A percentile compares a stretch with the other conserved stretches of the same genome.
Evolutionary conservation across 2,329 filamentous ascomycete genomes (phyloP).

Genomic region (Hypoxylon sp.): DNA sequence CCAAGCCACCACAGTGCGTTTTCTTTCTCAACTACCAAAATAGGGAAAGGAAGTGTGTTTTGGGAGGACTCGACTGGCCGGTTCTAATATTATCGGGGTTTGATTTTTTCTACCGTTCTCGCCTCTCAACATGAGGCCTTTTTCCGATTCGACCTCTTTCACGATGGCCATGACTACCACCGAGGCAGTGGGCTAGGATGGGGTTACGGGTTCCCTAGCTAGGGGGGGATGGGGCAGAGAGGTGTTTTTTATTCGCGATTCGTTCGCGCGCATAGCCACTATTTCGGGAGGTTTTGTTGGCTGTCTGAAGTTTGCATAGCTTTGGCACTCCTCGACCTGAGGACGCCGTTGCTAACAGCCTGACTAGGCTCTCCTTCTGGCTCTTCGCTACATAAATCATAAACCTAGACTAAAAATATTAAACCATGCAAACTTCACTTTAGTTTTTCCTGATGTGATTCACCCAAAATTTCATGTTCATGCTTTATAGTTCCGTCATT

Average conservation of each 20-base stretch:
- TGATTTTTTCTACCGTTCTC: conserved; percentile 35
- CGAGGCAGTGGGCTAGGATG: conserved; percentile 29
- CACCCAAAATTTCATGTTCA: too few species aligned
- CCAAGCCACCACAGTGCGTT: too few species aligned
- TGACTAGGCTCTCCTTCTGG: conserved; percentile 15
- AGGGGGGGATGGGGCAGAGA: conserved; percentile 20
- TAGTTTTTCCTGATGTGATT: neutral
- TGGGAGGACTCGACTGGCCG: conserved; percentile 6
- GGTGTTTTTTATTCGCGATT: conserved; percentile 6
- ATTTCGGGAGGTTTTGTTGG: conserved; percentile 15
- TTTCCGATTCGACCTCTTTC: conserved; percentile 34
- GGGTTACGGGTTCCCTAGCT: conserved; percentile 24
- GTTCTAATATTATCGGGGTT: conserved; percentile 31
- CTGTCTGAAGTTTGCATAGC: conserved; percentile 32
- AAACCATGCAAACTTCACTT: conserved; percentile 35
- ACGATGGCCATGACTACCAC: conserved; percentile 43
- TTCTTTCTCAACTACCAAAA: conserved; percentile 1
- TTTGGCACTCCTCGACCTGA: conserved; percentile 5
- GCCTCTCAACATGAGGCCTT: conserved; percentile 30
- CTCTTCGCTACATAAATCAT: conserved; percentile 30
- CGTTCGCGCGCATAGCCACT: conserved; percentile 14
- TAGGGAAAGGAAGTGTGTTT: conserved; percentile 10
- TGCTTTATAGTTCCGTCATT: too few species aligned
- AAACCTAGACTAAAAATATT: conserved; percentile 40
- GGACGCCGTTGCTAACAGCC: conserved; percentile 11